Evolutionary conservation across 2,329 filamentous ascomycete species (phyloP).

Genomic region (Rutstroemia sp.): DNA sequence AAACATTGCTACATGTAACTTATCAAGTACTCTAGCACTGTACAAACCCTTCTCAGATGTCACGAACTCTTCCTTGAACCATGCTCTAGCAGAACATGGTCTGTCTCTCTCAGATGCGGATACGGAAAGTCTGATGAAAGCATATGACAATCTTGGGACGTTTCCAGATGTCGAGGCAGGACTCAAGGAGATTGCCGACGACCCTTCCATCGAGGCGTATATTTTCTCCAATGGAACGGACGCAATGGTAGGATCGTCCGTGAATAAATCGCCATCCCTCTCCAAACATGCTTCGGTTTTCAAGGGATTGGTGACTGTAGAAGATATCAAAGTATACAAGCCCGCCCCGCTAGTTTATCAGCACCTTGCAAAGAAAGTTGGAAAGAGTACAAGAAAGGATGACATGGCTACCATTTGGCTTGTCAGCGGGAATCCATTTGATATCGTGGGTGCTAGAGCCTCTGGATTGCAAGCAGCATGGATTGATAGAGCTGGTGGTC

Average conservation of each 20-base stretch:
- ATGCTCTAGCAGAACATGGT: conserved; percentile 54
- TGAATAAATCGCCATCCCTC: conserved; percentile 49
- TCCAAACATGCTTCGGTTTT: conserved; percentile 40
- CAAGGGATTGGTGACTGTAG: conserved; percentile 51
- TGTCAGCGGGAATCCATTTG: conserved; percentile 67
- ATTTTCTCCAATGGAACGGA: conserved; percentile 66
- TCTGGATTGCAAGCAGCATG: conserved; percentile 57
- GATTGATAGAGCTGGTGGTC: conserved; percentile 52
- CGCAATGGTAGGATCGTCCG: conserved; percentile 53
- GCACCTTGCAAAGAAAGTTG: conserved; percentile 32
- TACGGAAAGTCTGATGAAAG: conserved; percentile 47
- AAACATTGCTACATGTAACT: background rate
- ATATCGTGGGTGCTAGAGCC: conserved; percentile 56
- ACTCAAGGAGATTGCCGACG: conserved; percentile 39
- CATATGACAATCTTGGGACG: conserved; percentile 56
- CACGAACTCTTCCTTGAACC: conserved; percentile 52
- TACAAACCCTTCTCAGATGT: conserved; percentile 58
- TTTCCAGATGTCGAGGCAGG: conserved; percentile 57
- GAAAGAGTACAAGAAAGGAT: conserved; percentile 27
- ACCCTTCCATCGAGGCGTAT: conserved; percentile 38
- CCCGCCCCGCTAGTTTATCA: conserved; percentile 54
- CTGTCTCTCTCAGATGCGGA: conserved; percentile 37
- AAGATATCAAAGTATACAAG: conserved; percentile 56
- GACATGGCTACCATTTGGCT: conserved; percentile 53
- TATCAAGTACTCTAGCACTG: conserved; percentile 36